Percentiles rank a stretch among this genome's conserved stretches.
Conservation (phyloP, 1,284 basidiomycete species). For the Wallemia mellicola region DNA sequence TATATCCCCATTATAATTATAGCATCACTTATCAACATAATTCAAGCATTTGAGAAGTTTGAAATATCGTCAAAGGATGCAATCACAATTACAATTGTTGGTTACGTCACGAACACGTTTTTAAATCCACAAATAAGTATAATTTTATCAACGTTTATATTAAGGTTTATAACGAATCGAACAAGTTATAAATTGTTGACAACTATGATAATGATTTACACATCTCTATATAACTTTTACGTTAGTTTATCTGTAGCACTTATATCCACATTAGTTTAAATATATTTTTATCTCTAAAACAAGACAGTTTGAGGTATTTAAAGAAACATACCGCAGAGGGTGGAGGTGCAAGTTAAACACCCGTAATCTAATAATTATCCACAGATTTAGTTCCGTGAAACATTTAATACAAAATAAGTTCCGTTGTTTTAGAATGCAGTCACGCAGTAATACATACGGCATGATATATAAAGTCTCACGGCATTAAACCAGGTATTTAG, state of each 20-base stretch:
- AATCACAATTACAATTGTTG: not conserved
- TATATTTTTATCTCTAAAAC: not conserved
- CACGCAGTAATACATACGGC: too few species aligned
- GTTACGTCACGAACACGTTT: not conserved
- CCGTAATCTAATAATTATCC: too few species aligned
- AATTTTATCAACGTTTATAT: not conserved
- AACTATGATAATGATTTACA: not conserved
- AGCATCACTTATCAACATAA: not conserved
- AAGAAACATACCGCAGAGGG: too few species aligned
- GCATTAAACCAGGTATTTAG: too few species aligned
- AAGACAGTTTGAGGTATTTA: too few species aligned
- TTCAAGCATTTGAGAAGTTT: not conserved
- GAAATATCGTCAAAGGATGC: not conserved
- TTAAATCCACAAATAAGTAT: not conserved
- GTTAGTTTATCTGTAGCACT: not conserved
- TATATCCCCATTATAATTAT: constrained; percentile 36
- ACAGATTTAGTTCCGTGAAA: too few species aligned
- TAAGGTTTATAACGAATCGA: not conserved
- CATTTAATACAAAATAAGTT: too few species aligned
- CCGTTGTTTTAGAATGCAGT: too few species aligned
- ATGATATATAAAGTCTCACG: too few species aligned
- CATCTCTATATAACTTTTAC: not conserved
- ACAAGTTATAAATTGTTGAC: not conserved
- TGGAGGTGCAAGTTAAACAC: too few species aligned
- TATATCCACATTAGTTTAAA: not conserved